These are phyloP conservation scores for Arbutus unedo DNA, from an alignment of 148 eudicot genomes.

Conservation along the genomic window DNA sequence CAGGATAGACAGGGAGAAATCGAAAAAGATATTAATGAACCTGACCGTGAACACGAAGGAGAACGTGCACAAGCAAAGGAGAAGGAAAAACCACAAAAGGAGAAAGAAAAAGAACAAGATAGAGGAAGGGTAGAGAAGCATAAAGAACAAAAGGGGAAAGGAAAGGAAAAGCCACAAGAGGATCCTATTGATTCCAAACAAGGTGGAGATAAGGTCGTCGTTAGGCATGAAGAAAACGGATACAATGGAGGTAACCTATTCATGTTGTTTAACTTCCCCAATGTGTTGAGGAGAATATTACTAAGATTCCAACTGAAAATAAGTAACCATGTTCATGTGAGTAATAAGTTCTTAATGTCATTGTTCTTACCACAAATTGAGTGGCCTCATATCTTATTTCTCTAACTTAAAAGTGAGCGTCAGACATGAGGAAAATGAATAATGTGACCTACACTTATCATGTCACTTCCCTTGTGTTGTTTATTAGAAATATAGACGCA, in stretches of 20 bases:
- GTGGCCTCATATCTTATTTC: neutral
- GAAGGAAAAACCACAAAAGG: conserved; percentile 43
- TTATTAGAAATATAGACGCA: neutral
- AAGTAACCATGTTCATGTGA: neutral
- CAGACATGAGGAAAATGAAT: neutral
- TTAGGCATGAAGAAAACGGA: conserved; percentile 34
- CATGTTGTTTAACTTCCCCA: neutral
- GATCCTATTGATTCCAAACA: conserved; percentile 29
- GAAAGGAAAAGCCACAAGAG: conserved; percentile 36
- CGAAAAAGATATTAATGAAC: conserved; percentile 32
- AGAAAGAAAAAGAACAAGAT: conserved; percentile 41
- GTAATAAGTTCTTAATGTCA: neutral
- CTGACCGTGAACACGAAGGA: conserved; percentile 29
- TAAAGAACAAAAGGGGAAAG: conserved; percentile 33
- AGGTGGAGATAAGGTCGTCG: conserved; percentile 29
- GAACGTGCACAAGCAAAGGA: conserved; percentile 34
- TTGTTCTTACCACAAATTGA: neutral
- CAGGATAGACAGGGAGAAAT: conserved; percentile 38
- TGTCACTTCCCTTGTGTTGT: neutral
- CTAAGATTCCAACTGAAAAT: neutral
- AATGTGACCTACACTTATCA: neutral
- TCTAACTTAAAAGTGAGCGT: neutral
- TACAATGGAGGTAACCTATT: conserved; percentile 34
- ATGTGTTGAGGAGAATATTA: neutral
- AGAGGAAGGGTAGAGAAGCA: conserved; percentile 37